Conservation (phyloP, 139 green algal species). For the Chloropicon primus region DNA sequence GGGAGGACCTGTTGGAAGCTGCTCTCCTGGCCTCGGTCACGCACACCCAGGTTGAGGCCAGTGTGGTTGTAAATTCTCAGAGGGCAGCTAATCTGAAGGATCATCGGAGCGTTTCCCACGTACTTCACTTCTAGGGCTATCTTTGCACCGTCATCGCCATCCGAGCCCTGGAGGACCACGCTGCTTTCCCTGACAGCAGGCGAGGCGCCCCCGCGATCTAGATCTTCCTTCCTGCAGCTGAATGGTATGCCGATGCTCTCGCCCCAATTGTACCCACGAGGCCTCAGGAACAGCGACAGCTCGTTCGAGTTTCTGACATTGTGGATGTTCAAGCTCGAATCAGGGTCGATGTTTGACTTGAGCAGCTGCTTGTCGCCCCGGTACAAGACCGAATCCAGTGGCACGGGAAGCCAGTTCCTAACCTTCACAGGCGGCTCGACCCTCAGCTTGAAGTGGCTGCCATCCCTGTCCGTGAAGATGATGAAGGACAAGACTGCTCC, state of each 20-base stretch:
- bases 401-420: not conserved
- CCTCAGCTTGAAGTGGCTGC: not conserved
- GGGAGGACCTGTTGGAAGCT: not conserved
- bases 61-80: slow-evolving; percentile 68
- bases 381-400: not conserved
- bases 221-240: not conserved
- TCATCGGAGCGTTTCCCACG: not conserved
- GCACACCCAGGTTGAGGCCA: slow-evolving; percentile 31
- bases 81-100: slow-evolving; percentile 23
- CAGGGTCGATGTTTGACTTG: not conserved
- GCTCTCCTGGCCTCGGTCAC: not conserved
- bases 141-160: not conserved
- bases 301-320: not conserved
- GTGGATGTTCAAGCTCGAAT: not conserved
- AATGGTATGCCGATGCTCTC: not conserved
- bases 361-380: not conserved
- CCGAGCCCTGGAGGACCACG: not conserved
- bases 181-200: not conserved
- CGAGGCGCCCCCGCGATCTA: not conserved
- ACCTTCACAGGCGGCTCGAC: not conserved
- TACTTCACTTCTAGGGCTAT: not conserved
- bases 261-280: not conserved
- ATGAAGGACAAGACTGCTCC: not conserved
- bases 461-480: not conserved
- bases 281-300: not conserved